Conservation (phyloP, 2,329 filamentous ascomycete species). For the Diaporthe sp. region DNA sequence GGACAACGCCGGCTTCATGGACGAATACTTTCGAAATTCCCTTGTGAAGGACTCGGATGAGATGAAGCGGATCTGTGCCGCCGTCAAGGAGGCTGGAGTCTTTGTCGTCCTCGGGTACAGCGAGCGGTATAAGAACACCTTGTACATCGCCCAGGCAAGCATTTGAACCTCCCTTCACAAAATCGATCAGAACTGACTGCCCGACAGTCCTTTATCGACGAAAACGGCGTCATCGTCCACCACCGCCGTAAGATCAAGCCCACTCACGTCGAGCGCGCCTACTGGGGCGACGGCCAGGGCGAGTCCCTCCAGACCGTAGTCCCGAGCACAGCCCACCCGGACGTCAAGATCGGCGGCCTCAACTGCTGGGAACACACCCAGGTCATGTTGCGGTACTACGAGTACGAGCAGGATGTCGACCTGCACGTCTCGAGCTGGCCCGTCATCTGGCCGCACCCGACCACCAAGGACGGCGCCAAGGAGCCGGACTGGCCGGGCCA, state of each 20-base stretch:
- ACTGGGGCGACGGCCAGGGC: conserved; percentile 69
- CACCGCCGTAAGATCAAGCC: conserved; percentile 66
- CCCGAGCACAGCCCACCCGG: conserved; percentile 54
- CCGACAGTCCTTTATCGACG: conserved; percentile 25
- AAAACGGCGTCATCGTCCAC: conserved; percentile 58
- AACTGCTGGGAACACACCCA: conserved; percentile 73
- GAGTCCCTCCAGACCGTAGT: conserved; percentile 68
- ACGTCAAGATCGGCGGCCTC: conserved; percentile 66
- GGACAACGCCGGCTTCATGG: conserved; percentile 55
- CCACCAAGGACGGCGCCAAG: neutral
- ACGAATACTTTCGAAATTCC: conserved; percentile 61
- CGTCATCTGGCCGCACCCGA: conserved; percentile 43
- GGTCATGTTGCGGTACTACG: conserved; percentile 57
- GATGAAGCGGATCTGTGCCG: conserved; percentile 59
- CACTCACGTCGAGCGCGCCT: conserved; percentile 61
- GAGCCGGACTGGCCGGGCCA: conserved; percentile 43
- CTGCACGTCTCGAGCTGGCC: conserved; percentile 49
- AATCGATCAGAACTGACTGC: neutral
- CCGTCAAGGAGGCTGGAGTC: conserved; percentile 61
- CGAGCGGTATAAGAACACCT: conserved; percentile 58
- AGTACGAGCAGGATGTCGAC: conserved; percentile 45
- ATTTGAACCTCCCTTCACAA: neutral
- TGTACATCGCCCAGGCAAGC: conserved; percentile 59
- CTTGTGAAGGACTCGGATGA: conserved; percentile 56
- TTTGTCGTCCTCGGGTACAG: conserved; percentile 63